Evolutionary conservation across 768 basidiomycete species (phyloP).

Genomic region (Holtermannia corniformis): DNA sequence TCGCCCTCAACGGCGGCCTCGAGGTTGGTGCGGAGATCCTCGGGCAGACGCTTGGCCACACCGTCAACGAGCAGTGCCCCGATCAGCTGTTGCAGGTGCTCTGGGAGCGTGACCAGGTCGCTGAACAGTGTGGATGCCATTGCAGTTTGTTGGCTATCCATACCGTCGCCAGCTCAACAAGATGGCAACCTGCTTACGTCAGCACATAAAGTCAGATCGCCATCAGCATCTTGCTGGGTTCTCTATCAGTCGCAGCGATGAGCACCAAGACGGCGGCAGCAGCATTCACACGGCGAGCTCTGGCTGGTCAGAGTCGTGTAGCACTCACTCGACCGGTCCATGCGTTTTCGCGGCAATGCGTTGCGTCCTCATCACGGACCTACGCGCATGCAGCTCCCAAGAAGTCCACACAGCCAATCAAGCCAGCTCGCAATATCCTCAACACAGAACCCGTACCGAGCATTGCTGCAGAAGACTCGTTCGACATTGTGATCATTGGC

Average conservation of each 20-base stretch:
- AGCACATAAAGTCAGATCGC: too few relatives aligned
- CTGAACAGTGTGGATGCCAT: too few relatives aligned
- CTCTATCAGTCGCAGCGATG: too few relatives aligned
- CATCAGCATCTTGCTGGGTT: too few relatives aligned
- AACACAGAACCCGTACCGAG: constrained; percentile 2
- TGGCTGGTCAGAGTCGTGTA: too few relatives aligned
- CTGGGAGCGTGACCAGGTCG: constrained; percentile 10
- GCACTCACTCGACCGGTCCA: too few relatives aligned
- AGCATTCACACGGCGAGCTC: too few relatives aligned
- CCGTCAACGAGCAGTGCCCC: constrained; percentile 10
- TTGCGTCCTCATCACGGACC: background rate
- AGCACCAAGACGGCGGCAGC: too few relatives aligned
- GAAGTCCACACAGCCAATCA: background rate
- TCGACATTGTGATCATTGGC: constrained; percentile 87
- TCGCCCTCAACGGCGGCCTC: background rate
- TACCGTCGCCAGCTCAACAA: too few relatives aligned
- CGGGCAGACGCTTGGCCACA: constrained; percentile 10
- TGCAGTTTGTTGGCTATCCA: too few relatives aligned
- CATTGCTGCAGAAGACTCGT: constrained; percentile 38
- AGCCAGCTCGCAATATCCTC: background rate
- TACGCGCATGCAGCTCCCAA: background rate
- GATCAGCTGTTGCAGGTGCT: constrained; percentile 20
- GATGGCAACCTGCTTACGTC: too few relatives aligned
- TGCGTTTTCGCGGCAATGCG: too few relatives aligned
- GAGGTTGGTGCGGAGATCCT: constrained; percentile 8